Evolutionary conservation across 768 basidiomycete genomes (phyloP), one percentile per base, ranked within the genome.

Genomic region (Mycena metata): DNA sequence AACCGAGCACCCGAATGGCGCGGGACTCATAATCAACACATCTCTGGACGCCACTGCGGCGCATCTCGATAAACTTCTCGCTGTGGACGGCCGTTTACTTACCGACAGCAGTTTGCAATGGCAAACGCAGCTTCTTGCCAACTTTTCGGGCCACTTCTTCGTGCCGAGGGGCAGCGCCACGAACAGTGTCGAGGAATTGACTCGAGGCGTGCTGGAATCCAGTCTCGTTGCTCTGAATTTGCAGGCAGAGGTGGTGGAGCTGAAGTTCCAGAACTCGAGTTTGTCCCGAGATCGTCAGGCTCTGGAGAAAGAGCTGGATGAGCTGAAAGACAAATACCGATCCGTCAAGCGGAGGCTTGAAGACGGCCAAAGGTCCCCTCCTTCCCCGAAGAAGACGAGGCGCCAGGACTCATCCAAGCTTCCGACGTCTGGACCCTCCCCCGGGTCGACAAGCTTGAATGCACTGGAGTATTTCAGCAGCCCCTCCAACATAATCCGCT

Each of bases 91-190:
- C 57, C 67, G 73, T 36, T 64, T 88, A 30, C 74, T 89, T 16
- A 72, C 76, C 21, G 83, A 87, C 57, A 70, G 78, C 17, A 77
- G 78, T 13, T 74, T 89, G 46, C 86, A 86, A 69, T 92, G 90
- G 90, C 87, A 92, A 70, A 86, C 88, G 0, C 88, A 90, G 65
- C 83, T 91, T 3, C 82, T 92, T 24, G 78, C 82, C 4, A 83
- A 90, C 58, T 90, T 83, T 70, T 90, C 89, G 0, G 89, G 86
- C 0, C 86, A 91, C 63, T 76, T 88, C 56, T 85, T 89, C 69
- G 74, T 84, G 15, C 79, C 85, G 1, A 79, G 73, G 21, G 67
- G 73, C 24, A 60, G 57, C 43, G 64, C 68, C 45, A 30, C 60
- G 19, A 76, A 76, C 17, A 69, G 45, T 4, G 45, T 71, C 9